These are phyloP conservation scores for Boletus bicolor DNA, from an alignment of 768 basidiomycete species.

Conservation along the genomic window DNA sequence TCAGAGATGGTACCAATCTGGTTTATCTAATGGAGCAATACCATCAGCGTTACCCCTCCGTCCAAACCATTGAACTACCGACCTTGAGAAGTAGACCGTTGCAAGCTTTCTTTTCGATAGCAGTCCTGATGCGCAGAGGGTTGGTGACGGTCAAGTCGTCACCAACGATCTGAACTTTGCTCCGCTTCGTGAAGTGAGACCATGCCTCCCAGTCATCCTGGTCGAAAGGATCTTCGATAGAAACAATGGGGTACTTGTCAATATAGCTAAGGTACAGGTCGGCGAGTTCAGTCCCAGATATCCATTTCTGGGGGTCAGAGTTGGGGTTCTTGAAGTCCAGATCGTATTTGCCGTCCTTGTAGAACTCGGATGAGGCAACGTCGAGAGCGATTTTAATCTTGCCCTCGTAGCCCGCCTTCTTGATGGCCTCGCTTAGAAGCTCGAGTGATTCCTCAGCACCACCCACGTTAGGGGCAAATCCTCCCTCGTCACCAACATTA, in stretches of 20 bases:
- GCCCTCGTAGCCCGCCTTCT: constrained; percentile 96
- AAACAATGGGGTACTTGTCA: constrained; percentile 94
- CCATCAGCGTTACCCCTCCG: not conserved
- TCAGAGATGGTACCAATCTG: constrained; percentile 99
- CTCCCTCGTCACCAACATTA: constrained; percentile 99
- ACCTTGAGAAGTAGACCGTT: constrained; percentile 96
- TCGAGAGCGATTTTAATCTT: constrained; percentile 99
- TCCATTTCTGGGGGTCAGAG: constrained; percentile 96
- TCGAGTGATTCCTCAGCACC: constrained; percentile 98
- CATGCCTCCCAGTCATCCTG: constrained; percentile 99
- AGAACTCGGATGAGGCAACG: constrained; percentile 99
- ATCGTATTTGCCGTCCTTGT: constrained; percentile 99
- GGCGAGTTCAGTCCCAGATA: constrained; percentile 88
- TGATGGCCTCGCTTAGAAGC: constrained; percentile 92
- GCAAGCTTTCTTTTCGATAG: constrained; percentile 99
- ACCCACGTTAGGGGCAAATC: constrained; percentile 97
- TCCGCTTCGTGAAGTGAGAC: constrained; percentile 81
- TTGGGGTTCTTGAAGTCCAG: constrained; percentile 99
- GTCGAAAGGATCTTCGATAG: constrained; percentile 98
- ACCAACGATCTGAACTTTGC: constrained; percentile 87
- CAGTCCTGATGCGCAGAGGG: constrained; percentile 94
- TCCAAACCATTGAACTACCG: not conserved
- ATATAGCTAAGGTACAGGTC: constrained; percentile 84
- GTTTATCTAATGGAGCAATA: constrained; percentile 60
- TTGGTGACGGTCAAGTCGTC: constrained; percentile 99